A percentile compares a stretch with the other conserved stretches of the same genome.
Evolutionary conservation across 352 stramenopile genomes (phyloP).

Genomic region (Lagenidium giganteum): DNA sequence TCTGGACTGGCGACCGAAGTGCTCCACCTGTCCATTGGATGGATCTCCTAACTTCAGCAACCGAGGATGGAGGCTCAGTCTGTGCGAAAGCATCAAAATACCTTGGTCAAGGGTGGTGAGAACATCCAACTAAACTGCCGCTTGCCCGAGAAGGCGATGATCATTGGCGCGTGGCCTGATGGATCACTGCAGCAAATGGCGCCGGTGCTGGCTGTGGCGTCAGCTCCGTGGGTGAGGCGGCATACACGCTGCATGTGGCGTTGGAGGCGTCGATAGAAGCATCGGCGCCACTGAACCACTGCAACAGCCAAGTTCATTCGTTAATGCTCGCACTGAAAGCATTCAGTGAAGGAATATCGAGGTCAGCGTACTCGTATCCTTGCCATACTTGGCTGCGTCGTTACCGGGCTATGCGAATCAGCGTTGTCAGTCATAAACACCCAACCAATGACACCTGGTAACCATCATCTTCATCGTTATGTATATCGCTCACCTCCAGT

Average conservation of each 20-base stretch:
- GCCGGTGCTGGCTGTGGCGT: no score
- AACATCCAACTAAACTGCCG: conserved; percentile 77
- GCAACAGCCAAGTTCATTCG: no score
- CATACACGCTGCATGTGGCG: conserved; percentile 43
- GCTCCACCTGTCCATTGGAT: no score
- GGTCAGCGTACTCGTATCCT: conserved; percentile 51
- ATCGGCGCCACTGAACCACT: conserved; percentile 12
- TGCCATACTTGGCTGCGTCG: conserved; percentile 67
- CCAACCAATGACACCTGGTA: no score
- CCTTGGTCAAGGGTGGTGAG: conserved; percentile 42
- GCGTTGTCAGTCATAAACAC: not conserved
- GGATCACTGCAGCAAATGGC: conserved; percentile 20
- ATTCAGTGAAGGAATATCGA: no score
- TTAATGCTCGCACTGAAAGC: not conserved
- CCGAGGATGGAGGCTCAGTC: no score
- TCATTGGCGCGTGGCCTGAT: conserved; percentile 44
- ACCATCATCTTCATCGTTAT: no score
- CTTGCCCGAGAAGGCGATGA: conserved; percentile 77
- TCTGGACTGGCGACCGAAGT: conserved; percentile 36
- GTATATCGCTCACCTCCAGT: conserved; percentile 32
- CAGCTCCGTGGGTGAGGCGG: conserved; percentile 27
- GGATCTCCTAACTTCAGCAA: no score
- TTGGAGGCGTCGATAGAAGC: conserved; percentile 30
- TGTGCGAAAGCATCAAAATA: no score
- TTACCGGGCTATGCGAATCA: conserved; percentile 53